Percentiles rank a stretch among this genome's conserved stretches.
Evolutionary conservation across 2,329 filamentous ascomycete genomes (phyloP).

Genomic region (Apiospora kogelbergensis): DNA sequence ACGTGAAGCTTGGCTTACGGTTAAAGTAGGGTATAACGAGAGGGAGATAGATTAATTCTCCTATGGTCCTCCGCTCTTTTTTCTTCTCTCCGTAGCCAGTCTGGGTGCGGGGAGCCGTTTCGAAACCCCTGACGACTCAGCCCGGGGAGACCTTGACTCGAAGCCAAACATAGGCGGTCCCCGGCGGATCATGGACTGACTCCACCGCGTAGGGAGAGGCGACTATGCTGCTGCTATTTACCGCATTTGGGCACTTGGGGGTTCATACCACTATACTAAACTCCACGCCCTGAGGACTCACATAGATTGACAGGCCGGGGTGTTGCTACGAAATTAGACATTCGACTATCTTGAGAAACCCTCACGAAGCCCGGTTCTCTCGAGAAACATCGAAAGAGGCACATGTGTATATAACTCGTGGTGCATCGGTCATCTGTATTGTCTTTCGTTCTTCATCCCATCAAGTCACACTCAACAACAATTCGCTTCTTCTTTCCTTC

Average conservation of each 20-base stretch:
- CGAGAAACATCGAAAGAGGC: no score
- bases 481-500: background rate
- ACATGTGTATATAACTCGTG: background rate
- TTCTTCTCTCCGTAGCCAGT: background rate
- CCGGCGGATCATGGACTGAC: background rate
- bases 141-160: background rate
- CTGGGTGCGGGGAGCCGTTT: background rate
- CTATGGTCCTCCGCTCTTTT: background rate
- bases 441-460: background rate
- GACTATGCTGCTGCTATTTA: background rate
- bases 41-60: background rate
- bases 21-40: background rate
- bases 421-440: background rate
- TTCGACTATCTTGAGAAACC: background rate
- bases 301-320: background rate
- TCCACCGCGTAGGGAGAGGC: background rate
- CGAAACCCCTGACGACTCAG: background rate
- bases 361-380: background rate
- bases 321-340: background rate
- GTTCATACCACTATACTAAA: background rate
- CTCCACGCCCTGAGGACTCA: background rate
- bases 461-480: background rate
- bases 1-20: background rate
- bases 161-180: background rate
- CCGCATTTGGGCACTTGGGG: background rate